Base-by-base conservation (phyloP, 2,329 filamentous ascomycete genomes). In the Corniculantispora saksenae region DNA sequence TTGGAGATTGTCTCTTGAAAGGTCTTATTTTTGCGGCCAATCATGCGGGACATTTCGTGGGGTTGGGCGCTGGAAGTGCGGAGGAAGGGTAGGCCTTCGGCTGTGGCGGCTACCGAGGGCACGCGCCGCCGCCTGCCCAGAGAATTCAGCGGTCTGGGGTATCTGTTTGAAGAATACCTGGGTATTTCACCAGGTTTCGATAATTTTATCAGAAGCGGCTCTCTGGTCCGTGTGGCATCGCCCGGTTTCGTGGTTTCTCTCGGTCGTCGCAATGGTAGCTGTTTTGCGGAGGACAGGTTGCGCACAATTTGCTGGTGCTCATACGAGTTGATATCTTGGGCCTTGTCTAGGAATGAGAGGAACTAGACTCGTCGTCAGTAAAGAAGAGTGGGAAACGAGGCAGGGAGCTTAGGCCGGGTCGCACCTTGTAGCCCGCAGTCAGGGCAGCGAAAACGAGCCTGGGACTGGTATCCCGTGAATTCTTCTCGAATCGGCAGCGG, bases 11-110 rank as follows among this genome's bases (percentile, higher is more conserved):
- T 76, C 53, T 73, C 72, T 51, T 81, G 75, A n/a, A 82, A 82
- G 47, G 77, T 73, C 4, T 72, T 66, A 21, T 83, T 74, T 70
- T 85, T 86, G 58, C 84, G 78, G 12, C 81, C 78, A 2, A 94
- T 70, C 19, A 89, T 81, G 10, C 83, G 78, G n/a, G 82, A 84
- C 23, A 94, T 75, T n/a, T 77, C 76, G 0, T 73, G 72, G 2
- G 89, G 84, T 74, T 93, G 89, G 5, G 88, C 88, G 74, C 90
- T 91, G 67, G 79, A 82, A 53, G 89, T 76, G 43, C 91, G 86
- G 32, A 94, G 74, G 71, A 93, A 90, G 0, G 90, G 86, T 27
- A 88, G 76, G 29, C 81, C 82, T 48, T 82, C 80, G 2, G 87
- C 81, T 4, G 84, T 82, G 38, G 84, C 78, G 45, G 72, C 74